Base-by-base conservation (phyloP, 352 stramenopile genomes). In the Globisporangium nunn region DNA sequence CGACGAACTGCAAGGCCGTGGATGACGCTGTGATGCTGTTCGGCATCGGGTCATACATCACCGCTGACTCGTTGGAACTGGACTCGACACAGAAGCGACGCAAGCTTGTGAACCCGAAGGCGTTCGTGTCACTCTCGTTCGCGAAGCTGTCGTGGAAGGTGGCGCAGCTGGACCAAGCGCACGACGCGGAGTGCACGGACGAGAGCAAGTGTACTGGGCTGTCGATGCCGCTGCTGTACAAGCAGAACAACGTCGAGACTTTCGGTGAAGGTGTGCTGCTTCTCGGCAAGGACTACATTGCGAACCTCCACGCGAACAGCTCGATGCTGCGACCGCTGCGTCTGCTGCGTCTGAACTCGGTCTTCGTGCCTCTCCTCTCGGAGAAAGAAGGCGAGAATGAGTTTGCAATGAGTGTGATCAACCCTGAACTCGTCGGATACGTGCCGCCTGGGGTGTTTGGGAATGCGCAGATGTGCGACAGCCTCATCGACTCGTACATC, bases 121-220 rank as follows among this genome's bases (percentile, higher is more conserved):
- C 59, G 33, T 66, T 41, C 40, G 33, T 85, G 45, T 63, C 63
- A 11, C 50, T 78, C 52, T 76, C 75, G 10, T 60, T 81, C 41
- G 71, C 63, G n/a, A 80, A 82, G 39, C 23, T 85, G 4, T 59
- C 62, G 30, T 85, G 72, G 72, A 23, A 59, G 7, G 39, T 67
- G 10, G 68, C 49, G 50, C 54, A 57, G 10, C 46, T 85, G n/a
- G 48, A 73, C 46, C 14, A 66, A 37, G 51, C 54, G 6, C 66
- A 72, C 37, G 41, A 62, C 29, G 55, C 54, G 3, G 43, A 40
- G 17, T 84, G 74, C 15, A 57, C 63, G 8, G 43, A 48, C 14
- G 28, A 41, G 5, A 44, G 60, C 10, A 54, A 66, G 10, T 84
- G 74, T 17, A 18, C 63, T 8, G 74, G 74, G 11, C 41, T 81